A percentile compares a stretch with the other conserved stretches of the same genome.
Evolutionary conservation across 2,329 filamentous ascomycete species (phyloP).

Genomic region (Hymenoscyphus scutula): DNA sequence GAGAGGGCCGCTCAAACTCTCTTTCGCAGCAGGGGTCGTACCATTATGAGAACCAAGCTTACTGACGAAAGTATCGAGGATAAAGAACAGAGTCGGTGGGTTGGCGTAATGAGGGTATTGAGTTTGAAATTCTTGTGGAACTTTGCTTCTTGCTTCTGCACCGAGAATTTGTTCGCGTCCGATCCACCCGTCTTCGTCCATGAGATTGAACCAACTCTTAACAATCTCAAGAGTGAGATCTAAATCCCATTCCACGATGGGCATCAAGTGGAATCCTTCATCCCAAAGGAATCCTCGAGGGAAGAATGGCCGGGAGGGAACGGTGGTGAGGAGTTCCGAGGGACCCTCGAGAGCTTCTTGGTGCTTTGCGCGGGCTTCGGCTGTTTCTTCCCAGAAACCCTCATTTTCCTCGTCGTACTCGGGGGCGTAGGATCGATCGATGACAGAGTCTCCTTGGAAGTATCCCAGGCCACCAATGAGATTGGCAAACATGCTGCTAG

Average conservation of each 20-base stretch:
- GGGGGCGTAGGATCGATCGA: conserved; percentile 85
- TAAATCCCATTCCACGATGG: conserved; percentile 90
- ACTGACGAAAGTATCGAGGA: conserved; percentile 79
- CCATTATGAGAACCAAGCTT: conserved; percentile 62
- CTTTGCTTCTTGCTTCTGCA: conserved; percentile 87
- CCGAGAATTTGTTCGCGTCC: conserved; percentile 94
- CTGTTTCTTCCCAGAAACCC: conserved; percentile 91
- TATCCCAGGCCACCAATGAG: conserved; percentile 92
- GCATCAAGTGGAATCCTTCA: conserved; percentile 91
- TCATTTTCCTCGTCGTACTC: conserved; percentile 96
- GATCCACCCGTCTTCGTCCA: conserved; percentile 98
- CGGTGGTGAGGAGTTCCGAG: conserved; percentile 83
- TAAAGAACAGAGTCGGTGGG: conserved; percentile 89
- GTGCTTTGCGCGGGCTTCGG: conserved; percentile 69
- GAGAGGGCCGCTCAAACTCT: conserved; percentile 44
- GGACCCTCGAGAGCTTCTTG: conserved; percentile 73
- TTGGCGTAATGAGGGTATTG: conserved; percentile 98
- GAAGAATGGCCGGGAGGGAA: conserved; percentile 94
- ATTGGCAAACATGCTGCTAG: conserved; percentile 90
- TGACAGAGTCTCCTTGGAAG: conserved; percentile 84
- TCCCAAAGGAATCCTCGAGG: conserved; percentile 97
- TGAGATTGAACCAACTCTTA: conserved; percentile 92
- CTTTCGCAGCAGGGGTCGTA: conserved; percentile 43
- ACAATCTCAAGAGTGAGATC: conserved; percentile 85
- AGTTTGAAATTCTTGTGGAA: conserved; percentile 86